Evolutionary conservation across 495 filamentous ascomycete genomes (phyloP), one percentile per base, ranked within the genome.

Genomic region (Cercophora newfieldiana): DNA sequence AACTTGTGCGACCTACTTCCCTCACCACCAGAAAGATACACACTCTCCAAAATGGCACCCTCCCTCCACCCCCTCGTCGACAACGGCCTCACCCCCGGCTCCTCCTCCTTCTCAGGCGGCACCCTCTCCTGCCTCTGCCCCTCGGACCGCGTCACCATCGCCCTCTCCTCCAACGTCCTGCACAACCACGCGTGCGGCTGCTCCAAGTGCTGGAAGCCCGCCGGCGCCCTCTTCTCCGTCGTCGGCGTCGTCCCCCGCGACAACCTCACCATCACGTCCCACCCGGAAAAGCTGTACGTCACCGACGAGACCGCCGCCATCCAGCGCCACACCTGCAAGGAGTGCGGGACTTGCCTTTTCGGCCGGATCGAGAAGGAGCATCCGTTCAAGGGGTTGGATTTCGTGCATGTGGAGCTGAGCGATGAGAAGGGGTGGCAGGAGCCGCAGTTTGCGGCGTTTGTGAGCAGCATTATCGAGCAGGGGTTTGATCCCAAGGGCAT

Each of bases 181-280:
- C 83, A 87, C 78, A 88, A 89, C 79, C 86, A 89, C 73, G 84
- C 84, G 53, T 88, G 86, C 74, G 87, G 86, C 31, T 88, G 86
- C 77, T 88, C 85, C 66, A 85, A 87, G 70, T 88, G 85, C 80
- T 87, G 85, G 85, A 88, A 88, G 71, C 86, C 86, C 4, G 33
- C 65, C 0, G 81, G 83, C 31, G 75, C 85, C 1, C 81, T 87
- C 64, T 89, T 89, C 79, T 83, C 83, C 69, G 63, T 88, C 68
- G 83, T 88, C 33, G 86, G 76, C 59, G 86, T 87, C 44, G 69
- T 88, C 3, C 80, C 85, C 29, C 69, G 72, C 16, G 77, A 79
- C 59, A 72, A 80, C 21, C 65, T 88, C 44, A 64, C 68, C 19
- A 80, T 87, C 3, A 81, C 83, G 3, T 79, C 81, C 25, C 81